Percentiles rank a stretch among this genome's conserved stretches.
These are phyloP conservation scores for Crepidotus variabilis DNA, from an alignment of 768 basidiomycete species.

Conservation along the genomic window DNA sequence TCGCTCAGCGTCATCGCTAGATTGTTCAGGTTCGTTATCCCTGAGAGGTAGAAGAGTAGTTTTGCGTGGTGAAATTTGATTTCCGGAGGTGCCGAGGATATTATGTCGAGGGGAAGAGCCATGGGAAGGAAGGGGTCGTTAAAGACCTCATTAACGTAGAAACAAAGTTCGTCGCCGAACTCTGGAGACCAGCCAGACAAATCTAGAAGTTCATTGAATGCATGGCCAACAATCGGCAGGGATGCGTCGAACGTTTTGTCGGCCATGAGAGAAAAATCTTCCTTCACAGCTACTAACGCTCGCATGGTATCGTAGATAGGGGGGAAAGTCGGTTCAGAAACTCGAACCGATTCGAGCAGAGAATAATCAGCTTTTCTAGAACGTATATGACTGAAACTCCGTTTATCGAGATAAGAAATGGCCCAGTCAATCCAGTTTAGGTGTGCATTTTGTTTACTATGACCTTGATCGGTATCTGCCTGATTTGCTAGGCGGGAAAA, in stretches of 20 bases:
- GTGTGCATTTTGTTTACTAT: background rate
- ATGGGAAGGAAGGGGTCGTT: background rate
- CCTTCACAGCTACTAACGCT: background rate
- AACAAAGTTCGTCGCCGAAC: background rate
- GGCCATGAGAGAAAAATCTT: background rate
- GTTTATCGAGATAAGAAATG: background rate
- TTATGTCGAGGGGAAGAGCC: background rate
- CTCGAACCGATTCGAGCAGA: background rate
- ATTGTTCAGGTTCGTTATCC: background rate
- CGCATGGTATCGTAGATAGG: background rate
- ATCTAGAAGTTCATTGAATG: background rate
- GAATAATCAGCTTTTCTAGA: background rate
- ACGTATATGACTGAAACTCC: background rate
- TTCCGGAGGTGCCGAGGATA: background rate
- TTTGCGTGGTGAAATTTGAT: background rate
- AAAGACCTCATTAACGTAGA: background rate
- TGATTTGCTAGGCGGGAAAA: background rate
- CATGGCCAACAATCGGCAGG: background rate
- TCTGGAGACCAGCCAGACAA: background rate
- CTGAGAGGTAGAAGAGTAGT: background rate
- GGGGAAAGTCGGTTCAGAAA: background rate
- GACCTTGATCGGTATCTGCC: conserved; percentile 1
- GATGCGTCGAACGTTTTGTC: background rate
- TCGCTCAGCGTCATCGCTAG: background rate
- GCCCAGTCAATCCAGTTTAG: background rate